A percentile compares a stretch with the other conserved stretches of the same genome.
These are phyloP conservation scores for Tribonema minus DNA, from an alignment of 108 stramenopile species.

Conservation along the genomic window DNA sequence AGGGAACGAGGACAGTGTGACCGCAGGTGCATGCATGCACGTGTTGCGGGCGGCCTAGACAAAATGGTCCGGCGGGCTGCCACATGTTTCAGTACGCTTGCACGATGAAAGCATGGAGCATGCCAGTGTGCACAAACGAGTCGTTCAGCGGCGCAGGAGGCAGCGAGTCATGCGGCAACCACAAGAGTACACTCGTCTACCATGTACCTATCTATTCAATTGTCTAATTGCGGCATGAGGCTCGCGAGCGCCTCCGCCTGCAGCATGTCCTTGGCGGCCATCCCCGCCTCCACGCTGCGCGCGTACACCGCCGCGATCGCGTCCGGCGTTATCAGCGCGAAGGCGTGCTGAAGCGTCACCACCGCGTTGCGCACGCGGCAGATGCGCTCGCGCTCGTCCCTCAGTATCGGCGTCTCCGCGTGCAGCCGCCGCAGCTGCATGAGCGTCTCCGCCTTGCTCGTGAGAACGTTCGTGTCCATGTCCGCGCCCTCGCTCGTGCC, in stretches of 20 bases:
- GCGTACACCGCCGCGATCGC: slow-evolving; percentile 22
- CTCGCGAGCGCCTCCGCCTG: background rate
- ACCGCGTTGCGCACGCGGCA: slow-evolving; percentile 3
- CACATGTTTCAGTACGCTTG: no score
- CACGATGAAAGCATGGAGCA: no score
- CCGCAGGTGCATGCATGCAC: no score
- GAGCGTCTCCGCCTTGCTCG: slow-evolving; percentile 13
- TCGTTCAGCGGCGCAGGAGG: no score
- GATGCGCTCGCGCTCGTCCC: background rate
- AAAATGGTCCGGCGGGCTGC: no score
- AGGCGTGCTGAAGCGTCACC: slow-evolving; percentile 3
- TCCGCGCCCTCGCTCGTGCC: slow-evolving; percentile 3
- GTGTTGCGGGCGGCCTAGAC: no score
- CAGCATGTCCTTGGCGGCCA: slow-evolving; percentile 33
- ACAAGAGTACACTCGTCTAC: no score
- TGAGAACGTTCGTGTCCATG: background rate
- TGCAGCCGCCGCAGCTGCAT: slow-evolving; percentile 13
- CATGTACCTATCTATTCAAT: no score
- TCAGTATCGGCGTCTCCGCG: slow-evolving; percentile 5
- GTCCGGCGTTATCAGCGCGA: slow-evolving; percentile 17
- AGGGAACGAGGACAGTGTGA: no score
- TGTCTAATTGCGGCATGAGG: no score
- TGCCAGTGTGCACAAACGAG: no score
- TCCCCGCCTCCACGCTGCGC: background rate
- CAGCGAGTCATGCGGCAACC: no score